Evolutionary conservation across 768 basidiomycete genomes (phyloP).

Genomic region (Russula compacta): DNA sequence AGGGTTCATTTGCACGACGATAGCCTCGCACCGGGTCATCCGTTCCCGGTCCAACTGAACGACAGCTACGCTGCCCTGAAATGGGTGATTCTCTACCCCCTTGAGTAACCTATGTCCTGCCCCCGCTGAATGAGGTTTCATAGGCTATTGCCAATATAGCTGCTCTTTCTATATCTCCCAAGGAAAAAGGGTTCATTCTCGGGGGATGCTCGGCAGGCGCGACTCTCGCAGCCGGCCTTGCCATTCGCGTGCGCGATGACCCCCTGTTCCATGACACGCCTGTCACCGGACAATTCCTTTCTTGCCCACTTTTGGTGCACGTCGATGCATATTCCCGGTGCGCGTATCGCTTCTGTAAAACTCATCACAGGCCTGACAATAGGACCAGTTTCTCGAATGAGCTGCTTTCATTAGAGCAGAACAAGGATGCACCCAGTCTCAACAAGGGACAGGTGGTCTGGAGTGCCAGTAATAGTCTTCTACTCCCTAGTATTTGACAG

Average conservation of each 20-base stretch:
- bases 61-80: slow-evolving; percentile 23
- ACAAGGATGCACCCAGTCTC: background rate
- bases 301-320: slow-evolving; percentile 20
- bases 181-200: slow-evolving; percentile 22
- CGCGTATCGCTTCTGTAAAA: background rate
- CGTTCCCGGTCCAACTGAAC: slow-evolving; percentile 19
- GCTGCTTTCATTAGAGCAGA: slow-evolving; percentile 3
- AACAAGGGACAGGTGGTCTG: background rate
- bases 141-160: slow-evolving; percentile 12
- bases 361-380: background rate
- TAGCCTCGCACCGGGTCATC: slow-evolving; percentile 20
- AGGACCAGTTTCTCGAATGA: background rate
- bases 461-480: background rate
- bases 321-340: slow-evolving; percentile 19
- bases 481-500: background rate
- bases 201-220: slow-evolving; percentile 24
- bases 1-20: background rate
- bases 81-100: slow-evolving; percentile 16
- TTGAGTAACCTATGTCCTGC: no score
- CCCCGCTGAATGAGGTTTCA: no score
- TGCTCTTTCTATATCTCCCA: slow-evolving; percentile 12
- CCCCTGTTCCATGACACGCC: slow-evolving; percentile 16
- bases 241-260: slow-evolving; percentile 22
- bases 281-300: slow-evolving; percentile 24
- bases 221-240: slow-evolving; percentile 20